phyloP scores from a whole-genome alignment of 2,329 filamentous ascomycete species.

The Cladosporium sp. region DNA sequence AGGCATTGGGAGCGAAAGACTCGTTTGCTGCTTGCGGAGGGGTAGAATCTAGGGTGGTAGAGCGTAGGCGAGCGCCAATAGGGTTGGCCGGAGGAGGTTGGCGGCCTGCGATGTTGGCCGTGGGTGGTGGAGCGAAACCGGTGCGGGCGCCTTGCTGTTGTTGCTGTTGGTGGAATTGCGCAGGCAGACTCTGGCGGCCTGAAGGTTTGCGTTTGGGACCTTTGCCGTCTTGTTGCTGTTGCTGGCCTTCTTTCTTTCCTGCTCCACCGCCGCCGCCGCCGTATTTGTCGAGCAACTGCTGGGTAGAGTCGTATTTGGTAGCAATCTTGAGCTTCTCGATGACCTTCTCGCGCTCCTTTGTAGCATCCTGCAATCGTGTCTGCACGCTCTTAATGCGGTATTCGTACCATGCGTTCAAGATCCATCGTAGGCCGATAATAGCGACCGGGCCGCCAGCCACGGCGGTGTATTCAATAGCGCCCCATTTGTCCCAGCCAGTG shows the following conservation, averaged over 20 bases:
- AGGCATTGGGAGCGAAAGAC: constrained; percentile 73
- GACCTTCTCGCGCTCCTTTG: constrained; percentile 77
- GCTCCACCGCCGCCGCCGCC: constrained; percentile 65
- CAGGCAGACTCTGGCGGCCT: constrained; percentile 20
- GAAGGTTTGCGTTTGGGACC: constrained; percentile 31
- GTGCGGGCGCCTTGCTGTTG: constrained; percentile 54
- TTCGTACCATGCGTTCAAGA: constrained; percentile 71
- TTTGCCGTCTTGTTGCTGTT: constrained; percentile 32
- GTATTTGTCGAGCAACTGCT: constrained; percentile 92
- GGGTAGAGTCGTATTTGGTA: constrained; percentile 93
- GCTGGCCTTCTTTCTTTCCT: constrained; percentile 32
- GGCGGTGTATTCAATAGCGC: constrained; percentile 73
- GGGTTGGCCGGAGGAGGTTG: constrained; percentile 27
- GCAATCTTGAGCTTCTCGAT: constrained; percentile 94
- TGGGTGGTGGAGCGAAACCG: constrained; percentile 61
- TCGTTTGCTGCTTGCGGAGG: constrained; percentile 25
- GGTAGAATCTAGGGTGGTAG: constrained; percentile 10
- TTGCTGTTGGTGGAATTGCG: constrained; percentile 23
- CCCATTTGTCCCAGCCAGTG: constrained; percentile 79
- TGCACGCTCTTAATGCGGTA: constrained; percentile 74
- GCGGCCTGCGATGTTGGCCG: constrained; percentile 61
- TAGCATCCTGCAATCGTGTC: constrained; percentile 68
- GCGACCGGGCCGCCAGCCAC: constrained; percentile 69
- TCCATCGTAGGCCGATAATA: constrained; percentile 74
- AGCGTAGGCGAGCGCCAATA: constrained; percentile 15